These are phyloP conservation scores for Didymella pomorum DNA, from an alignment of 2,329 filamentous ascomycete genomes.

Conservation along the genomic window DNA sequence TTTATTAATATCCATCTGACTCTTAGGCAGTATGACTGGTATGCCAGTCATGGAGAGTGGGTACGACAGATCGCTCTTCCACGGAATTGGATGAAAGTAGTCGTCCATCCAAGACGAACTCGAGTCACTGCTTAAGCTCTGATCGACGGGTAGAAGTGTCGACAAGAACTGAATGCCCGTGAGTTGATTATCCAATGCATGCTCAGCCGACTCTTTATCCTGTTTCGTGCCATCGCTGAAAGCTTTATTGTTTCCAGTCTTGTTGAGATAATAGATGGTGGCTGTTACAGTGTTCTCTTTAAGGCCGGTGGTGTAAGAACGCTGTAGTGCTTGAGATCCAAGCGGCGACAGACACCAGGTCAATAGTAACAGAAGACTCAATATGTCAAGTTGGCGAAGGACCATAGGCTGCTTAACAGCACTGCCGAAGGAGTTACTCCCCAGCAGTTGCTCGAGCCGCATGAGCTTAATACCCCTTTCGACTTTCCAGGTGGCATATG, in stretches of 20 bases:
- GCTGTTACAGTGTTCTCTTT: background rate
- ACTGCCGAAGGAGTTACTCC: constrained; percentile 2
- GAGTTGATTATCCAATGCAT: constrained; percentile 3
- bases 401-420: constrained; percentile 1
- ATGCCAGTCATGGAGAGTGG: constrained; percentile 1
- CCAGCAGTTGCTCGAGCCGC: constrained; percentile 2
- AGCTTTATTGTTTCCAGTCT: constrained; percentile 1
- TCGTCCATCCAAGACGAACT: background rate
- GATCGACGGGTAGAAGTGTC: constrained; percentile 2
- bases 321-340: constrained; percentile 5
- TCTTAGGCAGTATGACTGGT: background rate
- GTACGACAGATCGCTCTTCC: background rate
- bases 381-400: background rate
- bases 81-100: constrained; percentile 2
- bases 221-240: background rate
- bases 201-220: background rate
- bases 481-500: constrained; percentile 5
- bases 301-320: constrained; percentile 1
- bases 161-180: constrained; percentile 1
- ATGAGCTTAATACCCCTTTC: constrained; percentile 2
- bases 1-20: background rate
- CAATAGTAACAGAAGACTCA: background rate
- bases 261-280: constrained; percentile 1
- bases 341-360: constrained; percentile 2
- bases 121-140: background rate